Percentiles rank a stretch among this genome's conserved stretches.
Evolutionary conservation across 257 asterid species (phyloP).

Genomic region (Lycium ferocissimum): DNA sequence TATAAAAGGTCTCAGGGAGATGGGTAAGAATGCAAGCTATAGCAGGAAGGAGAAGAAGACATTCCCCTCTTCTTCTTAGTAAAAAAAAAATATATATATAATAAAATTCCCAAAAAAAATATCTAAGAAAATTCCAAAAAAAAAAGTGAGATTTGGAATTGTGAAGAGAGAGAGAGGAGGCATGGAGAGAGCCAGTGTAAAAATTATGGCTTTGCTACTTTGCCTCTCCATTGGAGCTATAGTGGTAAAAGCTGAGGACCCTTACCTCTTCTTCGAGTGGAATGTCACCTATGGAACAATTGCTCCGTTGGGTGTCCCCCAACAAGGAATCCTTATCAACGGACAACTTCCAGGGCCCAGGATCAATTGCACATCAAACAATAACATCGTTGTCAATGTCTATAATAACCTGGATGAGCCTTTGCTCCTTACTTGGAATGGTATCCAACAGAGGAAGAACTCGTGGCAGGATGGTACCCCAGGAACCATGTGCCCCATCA

Average conservation of each 20-base stretch:
- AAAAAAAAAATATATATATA: background rate
- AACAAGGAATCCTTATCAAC: conserved; percentile 62
- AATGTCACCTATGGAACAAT: conserved; percentile 59
- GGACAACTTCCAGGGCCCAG: conserved; percentile 60
- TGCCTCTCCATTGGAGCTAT: conserved; percentile 43
- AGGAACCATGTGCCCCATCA: conserved; percentile 61
- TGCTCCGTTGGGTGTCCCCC: conserved; percentile 57
- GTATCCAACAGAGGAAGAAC: conserved; percentile 60
- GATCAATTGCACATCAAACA: conserved; percentile 62
- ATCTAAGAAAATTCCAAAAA: background rate
- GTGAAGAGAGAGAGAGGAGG: background rate
- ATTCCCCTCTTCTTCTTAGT: conserved; percentile 36
- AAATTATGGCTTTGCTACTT: conserved; percentile 45
- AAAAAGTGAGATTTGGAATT: background rate
- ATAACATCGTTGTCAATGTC: conserved; percentile 52
- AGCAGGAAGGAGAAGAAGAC: conserved; percentile 40
- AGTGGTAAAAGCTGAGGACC: conserved; percentile 58
- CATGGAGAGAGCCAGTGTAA: conserved; percentile 28
- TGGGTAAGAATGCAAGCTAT: conserved; percentile 30
- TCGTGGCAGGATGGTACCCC: conserved; percentile 64
- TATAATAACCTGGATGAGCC: conserved; percentile 59
- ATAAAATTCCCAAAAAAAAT: background rate
- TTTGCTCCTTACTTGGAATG: conserved; percentile 48
- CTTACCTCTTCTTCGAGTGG: conserved; percentile 55
- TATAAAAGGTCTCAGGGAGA: conserved; percentile 26